Evolutionary conservation across 83 land plant genomes (phyloP).

Genomic region (Thuja plicata): DNA sequence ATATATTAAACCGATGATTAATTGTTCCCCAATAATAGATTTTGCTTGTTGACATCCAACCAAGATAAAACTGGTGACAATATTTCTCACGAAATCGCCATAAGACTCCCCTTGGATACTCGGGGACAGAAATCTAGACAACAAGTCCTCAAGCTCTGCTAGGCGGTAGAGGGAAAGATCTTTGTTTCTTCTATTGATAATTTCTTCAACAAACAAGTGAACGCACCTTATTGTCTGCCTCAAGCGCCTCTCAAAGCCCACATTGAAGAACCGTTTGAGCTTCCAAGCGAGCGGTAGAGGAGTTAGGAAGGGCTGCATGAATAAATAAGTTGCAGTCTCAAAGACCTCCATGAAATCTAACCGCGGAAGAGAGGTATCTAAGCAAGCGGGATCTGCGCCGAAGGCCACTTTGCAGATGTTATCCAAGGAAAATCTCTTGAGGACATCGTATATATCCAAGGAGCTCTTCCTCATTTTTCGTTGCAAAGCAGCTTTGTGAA

Average conservation of each 20-base stretch:
- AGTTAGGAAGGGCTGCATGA: background rate
- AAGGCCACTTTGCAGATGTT: slow-evolving; percentile 40
- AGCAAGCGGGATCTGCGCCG: slow-evolving; percentile 39
- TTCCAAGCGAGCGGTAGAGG: slow-evolving; percentile 19
- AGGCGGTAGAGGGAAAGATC: background rate
- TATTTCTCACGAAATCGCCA: background rate
- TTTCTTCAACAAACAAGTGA: background rate
- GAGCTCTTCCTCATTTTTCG: background rate
- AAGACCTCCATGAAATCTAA: slow-evolving; percentile 16
- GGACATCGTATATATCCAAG: slow-evolving; percentile 47
- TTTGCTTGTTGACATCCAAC: too few species aligned
- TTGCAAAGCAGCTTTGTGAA: too few species aligned
- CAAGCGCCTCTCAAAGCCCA: slow-evolving; percentile 33
- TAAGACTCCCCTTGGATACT: background rate
- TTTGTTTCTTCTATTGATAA: slow-evolving; percentile 21
- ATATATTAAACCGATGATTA: too few species aligned
- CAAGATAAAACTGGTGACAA: slow-evolving; percentile 15
- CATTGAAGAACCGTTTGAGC: slow-evolving; percentile 9
- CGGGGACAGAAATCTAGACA: slow-evolving; percentile 25
- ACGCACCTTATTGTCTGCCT: slow-evolving; percentile 17
- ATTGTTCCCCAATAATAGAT: too few species aligned
- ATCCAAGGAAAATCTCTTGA: slow-evolving; percentile 48
- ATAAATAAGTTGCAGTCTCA: slow-evolving; percentile 21
- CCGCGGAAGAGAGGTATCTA: slow-evolving; percentile 9
- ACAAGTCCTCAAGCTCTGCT: background rate